Evolutionary conservation across 2,329 filamentous ascomycete genomes (phyloP).

Genomic region (Alternaria burnsii): DNA sequence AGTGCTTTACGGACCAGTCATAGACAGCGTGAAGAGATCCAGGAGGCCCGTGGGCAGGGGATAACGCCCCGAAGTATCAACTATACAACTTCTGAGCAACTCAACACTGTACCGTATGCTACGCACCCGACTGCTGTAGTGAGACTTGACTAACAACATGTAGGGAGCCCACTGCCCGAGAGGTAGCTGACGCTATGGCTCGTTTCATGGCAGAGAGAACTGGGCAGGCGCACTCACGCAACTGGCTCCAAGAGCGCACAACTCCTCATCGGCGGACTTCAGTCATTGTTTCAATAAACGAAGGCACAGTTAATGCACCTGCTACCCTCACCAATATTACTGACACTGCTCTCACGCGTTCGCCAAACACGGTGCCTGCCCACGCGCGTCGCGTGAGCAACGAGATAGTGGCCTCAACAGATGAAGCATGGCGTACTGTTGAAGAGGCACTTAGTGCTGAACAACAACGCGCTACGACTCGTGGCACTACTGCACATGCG

Average conservation of each 20-base stretch:
- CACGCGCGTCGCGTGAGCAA: constrained; percentile 43
- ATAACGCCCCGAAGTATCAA: constrained; percentile 54
- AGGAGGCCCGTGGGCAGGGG: constrained; percentile 52
- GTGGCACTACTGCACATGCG: constrained; percentile 19
- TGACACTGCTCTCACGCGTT: constrained; percentile 40
- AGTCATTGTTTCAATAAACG: constrained; percentile 49
- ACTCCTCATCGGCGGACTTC: constrained; percentile 52
- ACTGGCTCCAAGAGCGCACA: constrained; percentile 30
- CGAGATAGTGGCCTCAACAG: constrained; percentile 44
- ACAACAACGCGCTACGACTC: constrained; percentile 35
- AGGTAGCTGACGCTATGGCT: constrained; percentile 31
- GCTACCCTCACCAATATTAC: constrained; percentile 37
- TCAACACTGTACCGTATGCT: constrained; percentile 39
- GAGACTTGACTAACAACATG: constrained; percentile 10
- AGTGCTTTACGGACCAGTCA: constrained; percentile 55
- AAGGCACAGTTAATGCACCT: constrained; percentile 34
- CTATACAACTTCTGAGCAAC: constrained; percentile 47
- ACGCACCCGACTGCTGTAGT: constrained; percentile 10
- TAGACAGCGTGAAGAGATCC: constrained; percentile 54
- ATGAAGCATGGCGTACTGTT: constrained; percentile 59
- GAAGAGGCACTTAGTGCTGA: constrained; percentile 57
- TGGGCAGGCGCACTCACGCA: constrained; percentile 26
- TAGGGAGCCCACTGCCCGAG: constrained; percentile 29
- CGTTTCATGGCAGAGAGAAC: constrained; percentile 34
- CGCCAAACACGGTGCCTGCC: constrained; percentile 41